Evolutionary conservation across 2,329 filamentous ascomycete genomes (phyloP).

Genomic region (Pezicula carpinea): DNA sequence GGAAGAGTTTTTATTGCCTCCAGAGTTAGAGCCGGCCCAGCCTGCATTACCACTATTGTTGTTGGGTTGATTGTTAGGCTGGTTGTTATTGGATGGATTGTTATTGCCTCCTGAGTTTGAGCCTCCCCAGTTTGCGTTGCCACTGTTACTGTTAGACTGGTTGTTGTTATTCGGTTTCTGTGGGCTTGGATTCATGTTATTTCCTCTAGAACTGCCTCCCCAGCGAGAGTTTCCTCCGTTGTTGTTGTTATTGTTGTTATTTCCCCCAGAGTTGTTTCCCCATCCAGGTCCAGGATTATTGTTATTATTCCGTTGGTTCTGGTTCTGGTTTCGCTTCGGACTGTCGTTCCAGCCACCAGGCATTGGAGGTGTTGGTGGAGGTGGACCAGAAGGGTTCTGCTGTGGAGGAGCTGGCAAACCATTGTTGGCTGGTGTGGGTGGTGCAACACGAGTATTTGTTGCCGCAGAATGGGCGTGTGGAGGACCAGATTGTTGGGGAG

Average conservation of each 20-base stretch:
- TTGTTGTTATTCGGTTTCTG: no score
- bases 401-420: background rate
- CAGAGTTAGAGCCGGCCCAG: background rate
- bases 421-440: conserved; percentile 1
- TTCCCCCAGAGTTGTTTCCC: conserved; percentile 2
- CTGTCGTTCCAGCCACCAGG: conserved; percentile 2
- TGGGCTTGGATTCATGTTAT: background rate
- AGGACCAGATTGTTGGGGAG: conserved; percentile 19
- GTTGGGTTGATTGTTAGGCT: conserved; percentile 5
- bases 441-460: conserved; percentile 6
- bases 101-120: conserved; percentile 1
- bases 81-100: conserved; percentile 1
- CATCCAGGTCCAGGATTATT: conserved; percentile 3
- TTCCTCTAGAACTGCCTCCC: background rate
- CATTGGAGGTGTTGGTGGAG: conserved; percentile 1
- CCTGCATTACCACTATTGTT: conserved; percentile 3
- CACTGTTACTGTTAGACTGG: no score
- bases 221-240: background rate
- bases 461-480: no score
- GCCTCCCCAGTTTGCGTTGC: no score
- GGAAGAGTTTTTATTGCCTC: conserved; percentile 4
- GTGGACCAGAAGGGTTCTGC: background rate
- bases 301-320: conserved; percentile 1
- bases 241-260: background rate
- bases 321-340: background rate